These are phyloP conservation scores for Fusarium sulawesiense DNA, from an alignment of 2,329 filamentous ascomycete genomes.

Conservation along the genomic window DNA sequence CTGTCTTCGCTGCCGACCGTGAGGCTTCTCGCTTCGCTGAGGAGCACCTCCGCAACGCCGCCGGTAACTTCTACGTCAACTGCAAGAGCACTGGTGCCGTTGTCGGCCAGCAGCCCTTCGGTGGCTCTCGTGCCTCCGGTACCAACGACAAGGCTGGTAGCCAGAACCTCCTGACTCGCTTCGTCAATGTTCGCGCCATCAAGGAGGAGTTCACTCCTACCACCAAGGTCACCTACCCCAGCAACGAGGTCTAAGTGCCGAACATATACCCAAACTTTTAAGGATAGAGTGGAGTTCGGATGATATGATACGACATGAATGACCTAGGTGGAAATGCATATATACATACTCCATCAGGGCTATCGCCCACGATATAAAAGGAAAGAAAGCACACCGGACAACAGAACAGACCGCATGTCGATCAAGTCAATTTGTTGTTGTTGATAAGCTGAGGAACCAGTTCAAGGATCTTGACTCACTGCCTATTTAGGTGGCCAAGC, in stretches of 20 bases:
- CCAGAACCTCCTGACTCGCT: constrained; percentile 70
- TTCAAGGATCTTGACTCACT: constrained; percentile 38
- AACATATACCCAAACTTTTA: not conserved
- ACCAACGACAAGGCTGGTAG: constrained; percentile 81
- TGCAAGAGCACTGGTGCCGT: constrained; percentile 82
- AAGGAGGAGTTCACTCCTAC: constrained; percentile 81
- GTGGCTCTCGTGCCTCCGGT: constrained; percentile 73
- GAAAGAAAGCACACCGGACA: constrained; percentile 11
- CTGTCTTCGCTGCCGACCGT: constrained; percentile 79
- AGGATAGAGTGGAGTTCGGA: constrained; percentile 4
- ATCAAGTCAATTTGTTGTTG: constrained; percentile 19
- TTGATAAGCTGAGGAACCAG: constrained; percentile 4
- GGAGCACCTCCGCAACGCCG: constrained; percentile 75
- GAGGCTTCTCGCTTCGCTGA: constrained; percentile 74
- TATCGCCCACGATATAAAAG: constrained; percentile 14
- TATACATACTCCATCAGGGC: not conserved
- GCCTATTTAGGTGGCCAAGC: constrained; percentile 16
- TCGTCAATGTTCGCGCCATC: constrained; percentile 74
- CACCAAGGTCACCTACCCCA: constrained; percentile 74
- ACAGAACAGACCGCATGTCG: constrained; percentile 12
- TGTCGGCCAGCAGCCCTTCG: constrained; percentile 79
- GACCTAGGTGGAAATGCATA: constrained; percentile 4
- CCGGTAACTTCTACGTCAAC: constrained; percentile 89
- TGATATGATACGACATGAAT: constrained; percentile 25
- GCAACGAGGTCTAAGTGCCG: constrained; percentile 70